These are phyloP conservation scores for Xylaria sp. DNA, from an alignment of 2,329 filamentous ascomycete species.

Conservation along the genomic window DNA sequence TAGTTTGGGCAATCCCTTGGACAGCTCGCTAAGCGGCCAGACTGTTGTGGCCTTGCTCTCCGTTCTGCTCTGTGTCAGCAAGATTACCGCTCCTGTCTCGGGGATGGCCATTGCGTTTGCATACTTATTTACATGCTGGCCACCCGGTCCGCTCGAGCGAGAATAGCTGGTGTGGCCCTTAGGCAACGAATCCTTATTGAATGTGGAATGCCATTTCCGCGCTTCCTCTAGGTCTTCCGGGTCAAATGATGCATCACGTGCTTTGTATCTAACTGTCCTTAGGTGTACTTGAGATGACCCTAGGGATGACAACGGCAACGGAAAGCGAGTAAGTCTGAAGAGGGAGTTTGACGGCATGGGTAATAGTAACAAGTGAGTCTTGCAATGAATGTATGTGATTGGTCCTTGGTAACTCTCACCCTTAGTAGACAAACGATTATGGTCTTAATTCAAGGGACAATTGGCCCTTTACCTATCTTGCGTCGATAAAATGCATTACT, in stretches of 20 bases:
- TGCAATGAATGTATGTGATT: neutral
- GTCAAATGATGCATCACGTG: conserved; percentile 62
- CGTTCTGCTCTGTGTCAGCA: conserved; percentile 54
- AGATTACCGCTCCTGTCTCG: neutral
- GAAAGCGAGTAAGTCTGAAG: neutral
- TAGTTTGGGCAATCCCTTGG: conserved; percentile 57
- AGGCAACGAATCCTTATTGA: conserved; percentile 58
- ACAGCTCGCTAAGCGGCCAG: conserved; percentile 61
- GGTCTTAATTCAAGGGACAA: neutral
- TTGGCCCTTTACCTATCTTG: neutral
- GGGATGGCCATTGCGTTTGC: conserved; percentile 35
- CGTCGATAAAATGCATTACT: neutral
- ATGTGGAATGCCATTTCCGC: conserved; percentile 61
- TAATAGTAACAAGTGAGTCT: neutral
- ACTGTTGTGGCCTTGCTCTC: conserved; percentile 68
- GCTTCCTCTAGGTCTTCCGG: conserved; percentile 62
- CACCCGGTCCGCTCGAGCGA: conserved; percentile 69
- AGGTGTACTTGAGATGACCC: conserved; percentile 18
- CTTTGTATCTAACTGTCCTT: conserved; percentile 50
- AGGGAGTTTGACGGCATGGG: conserved; percentile 30
- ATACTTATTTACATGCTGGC: conserved; percentile 72
- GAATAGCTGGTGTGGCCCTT: conserved; percentile 64
- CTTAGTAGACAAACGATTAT: neutral
- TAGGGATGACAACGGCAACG: neutral
- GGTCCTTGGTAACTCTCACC: neutral